Evolutionary conservation across 208 protist genomes (phyloP), one percentile per base, ranked within the genome.

Genomic region (Porcisia hertigi): DNA sequence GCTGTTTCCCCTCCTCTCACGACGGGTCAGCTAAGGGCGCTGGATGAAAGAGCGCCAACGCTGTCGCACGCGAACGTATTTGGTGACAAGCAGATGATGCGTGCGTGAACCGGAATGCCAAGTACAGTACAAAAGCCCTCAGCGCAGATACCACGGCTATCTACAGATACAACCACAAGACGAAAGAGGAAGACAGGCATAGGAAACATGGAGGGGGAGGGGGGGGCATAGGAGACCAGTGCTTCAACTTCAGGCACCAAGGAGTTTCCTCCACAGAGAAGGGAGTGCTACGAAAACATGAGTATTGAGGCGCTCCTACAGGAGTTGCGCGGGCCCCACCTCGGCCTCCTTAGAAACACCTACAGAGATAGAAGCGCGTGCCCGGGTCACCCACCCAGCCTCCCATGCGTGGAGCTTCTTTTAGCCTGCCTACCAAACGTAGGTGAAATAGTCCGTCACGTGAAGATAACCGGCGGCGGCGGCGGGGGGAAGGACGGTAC

Each of bases 111-210:
- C 23, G 16, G 41, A 30, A 20, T 30, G 36, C 67, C 65, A 45
- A 53, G n/a, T 58, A 66, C 20, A 80, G 18, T 54, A 70, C 25
- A 43, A 79, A 18, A 11, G 36, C 7, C 36, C 23, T 41, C 36
- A 65, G 60, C 5, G 14, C 14, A 3, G 36, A 9, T 41, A 65
- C 16, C 30, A n/a, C 36, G 5, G 60, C 7, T 14, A 77, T 30
- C 60, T 71, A 70, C 16, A 65, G 45, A 54, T 45, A 54, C 36
- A 16, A 47, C 34, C 41, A 76, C 0, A 80, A 69, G 60, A 66
- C 67, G 47, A 82, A 43, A 83, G 55, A 84, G 12, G 59, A 49
- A 49, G 30, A 55, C 30, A 9, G 60, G 16, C 39, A 43, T 45
- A 65, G 16, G 18, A 30, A 30, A n/a, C 60, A 65, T 12, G 75